Evolutionary conservation across 768 basidiomycete species (phyloP), one percentile per base, ranked within the genome.

Genomic region (Leccinum uliginosum): DNA sequence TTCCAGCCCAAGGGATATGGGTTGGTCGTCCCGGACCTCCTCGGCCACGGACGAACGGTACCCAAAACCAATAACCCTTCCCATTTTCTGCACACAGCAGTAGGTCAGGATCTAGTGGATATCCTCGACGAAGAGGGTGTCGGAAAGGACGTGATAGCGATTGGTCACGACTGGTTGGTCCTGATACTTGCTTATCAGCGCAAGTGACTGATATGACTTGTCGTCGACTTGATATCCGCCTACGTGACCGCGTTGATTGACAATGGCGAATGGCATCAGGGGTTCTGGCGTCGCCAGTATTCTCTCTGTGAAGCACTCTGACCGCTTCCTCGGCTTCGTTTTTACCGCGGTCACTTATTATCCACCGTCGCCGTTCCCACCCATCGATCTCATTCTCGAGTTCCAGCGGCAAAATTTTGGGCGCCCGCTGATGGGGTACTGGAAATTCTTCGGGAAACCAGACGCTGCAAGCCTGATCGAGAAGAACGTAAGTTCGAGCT

Each of bases 1-100:
- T 73, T 81, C 63, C 53, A 67, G 43, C 62, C 67, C 27, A 65
- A 65, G 54, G 80, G 80, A 23, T 78, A 75, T 45, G 75, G 78
- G 12, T 27, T 80, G 14, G 63, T 82, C 50, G 75, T 71, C 15
- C 80, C 80, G 0, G 80, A 82, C 61, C 72, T 79, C 60, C 72
- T 82, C 14, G 80, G 81, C 6, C 74, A 71, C 34, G 80, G 78
- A 15, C 72, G 63, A 21, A 80, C 81, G 3, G 65, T 63, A 49
- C 73, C 73, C 57, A 80, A 79, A 61, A 73, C 79, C 8, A 58
- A 51, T 0, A 68, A 74, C 43, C 56, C 65, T 11, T 51, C 55
- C 11, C 59, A 65, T 12, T 76, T 76, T 50, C 44, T 61, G 24
- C 64, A 61, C 19, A 63, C 66, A 10, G 60, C 62, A 10, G 38